Evolutionary conservation across 2,329 filamentous ascomycete genomes (phyloP), one percentile per base, ranked within the genome.

Genomic region (Bipolaris victoriae): DNA sequence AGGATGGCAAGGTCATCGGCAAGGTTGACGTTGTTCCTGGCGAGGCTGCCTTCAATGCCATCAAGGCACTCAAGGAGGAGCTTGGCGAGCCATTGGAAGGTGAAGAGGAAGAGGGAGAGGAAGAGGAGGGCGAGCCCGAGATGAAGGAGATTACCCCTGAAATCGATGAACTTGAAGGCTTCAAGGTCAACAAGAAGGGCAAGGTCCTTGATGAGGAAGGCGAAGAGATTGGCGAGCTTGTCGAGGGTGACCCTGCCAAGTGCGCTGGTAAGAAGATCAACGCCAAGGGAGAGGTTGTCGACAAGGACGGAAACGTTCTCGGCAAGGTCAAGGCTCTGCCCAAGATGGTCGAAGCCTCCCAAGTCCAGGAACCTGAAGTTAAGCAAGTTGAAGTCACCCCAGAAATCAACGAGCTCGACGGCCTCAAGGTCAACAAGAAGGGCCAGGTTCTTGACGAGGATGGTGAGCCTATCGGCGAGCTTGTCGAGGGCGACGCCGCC

Each of bases 221-320:
- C 24, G 83, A 84, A 57, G 73, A 78, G 7, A 82, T 84, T 63
- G 83, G 82, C 29, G 80, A 83, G 66, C 80, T 85, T 40, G 71
- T 76, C 33, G 82, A 84, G 61, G 87, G 88, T 36, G 83, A 88
- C 50, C 72, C 88, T 13, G 75, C 82, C 15, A 84, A 88, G 60
- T 88, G 86, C 60, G 84, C 87, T 16, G 82, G 87, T 57, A 88
- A 87, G 77, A 88, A 88, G 74, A 79, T 87, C 64, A 87, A 89
- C 62, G 82, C 82, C 57, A 80, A 87, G 73, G 86, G 86, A 20
- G 86, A 88, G 66, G 84, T 89, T 52, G 80, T 88, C 67, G 86
- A 88, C 70, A 85, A 82, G 71, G 82, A 85, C 46, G 86, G 86
- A 43, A 86, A 87, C 39, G 80, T 89, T 60, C 81, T 89, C 60